A percentile compares a stretch with the other conserved stretches of the same genome.
Evolutionary conservation across 2,329 filamentous ascomycete species (phyloP).

Genomic region (Lecanicillium sp.): DNA sequence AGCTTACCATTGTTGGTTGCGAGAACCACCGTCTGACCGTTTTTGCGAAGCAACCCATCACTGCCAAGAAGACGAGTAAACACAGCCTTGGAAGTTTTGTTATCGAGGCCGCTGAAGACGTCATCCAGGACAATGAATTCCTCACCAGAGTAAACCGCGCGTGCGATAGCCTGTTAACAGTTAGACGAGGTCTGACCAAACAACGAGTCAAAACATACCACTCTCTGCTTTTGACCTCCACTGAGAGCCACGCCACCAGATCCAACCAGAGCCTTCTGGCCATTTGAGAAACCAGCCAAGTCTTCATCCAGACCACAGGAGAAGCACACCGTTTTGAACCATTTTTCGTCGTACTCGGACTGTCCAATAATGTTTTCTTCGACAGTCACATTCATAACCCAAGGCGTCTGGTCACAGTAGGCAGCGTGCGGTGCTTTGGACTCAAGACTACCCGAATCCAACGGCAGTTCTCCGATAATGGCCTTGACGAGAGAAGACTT

Average conservation of each 20-base stretch:
- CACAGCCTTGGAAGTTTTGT: slow-evolving; percentile 35
- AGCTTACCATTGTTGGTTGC: slow-evolving; percentile 33
- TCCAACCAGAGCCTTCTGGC: slow-evolving; percentile 33
- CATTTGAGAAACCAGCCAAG: slow-evolving; percentile 24
- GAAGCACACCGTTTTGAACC: slow-evolving; percentile 25
- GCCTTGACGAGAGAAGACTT: slow-evolving; percentile 35
- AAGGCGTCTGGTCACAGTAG: slow-evolving; percentile 32
- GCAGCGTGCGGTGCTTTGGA: slow-evolving; percentile 25
- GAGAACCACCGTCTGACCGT: slow-evolving; percentile 35
- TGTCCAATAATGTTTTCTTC: slow-evolving; percentile 23
- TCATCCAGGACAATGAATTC: slow-evolving; percentile 41
- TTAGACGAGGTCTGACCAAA: slow-evolving; percentile 5
- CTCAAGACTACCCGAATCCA: slow-evolving; percentile 22
- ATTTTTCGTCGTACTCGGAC: slow-evolving; percentile 22
- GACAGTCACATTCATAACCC: slow-evolving; percentile 21
- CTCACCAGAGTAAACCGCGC: slow-evolving; percentile 38
- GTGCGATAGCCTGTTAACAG: slow-evolving; percentile 35
- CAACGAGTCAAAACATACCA: slow-evolving; percentile 24
- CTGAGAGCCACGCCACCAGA: slow-evolving; percentile 37
- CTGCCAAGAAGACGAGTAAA: slow-evolving; percentile 36
- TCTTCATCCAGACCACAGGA: slow-evolving; percentile 32
- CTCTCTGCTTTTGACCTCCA: slow-evolving; percentile 38
- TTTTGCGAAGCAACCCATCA: slow-evolving; percentile 34
- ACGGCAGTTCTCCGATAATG: slow-evolving; percentile 30
- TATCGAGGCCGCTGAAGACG: slow-evolving; percentile 39